Evolutionary conservation across 2,329 filamentous ascomycete species (phyloP).

Genomic region (Penicillium sp.): DNA sequence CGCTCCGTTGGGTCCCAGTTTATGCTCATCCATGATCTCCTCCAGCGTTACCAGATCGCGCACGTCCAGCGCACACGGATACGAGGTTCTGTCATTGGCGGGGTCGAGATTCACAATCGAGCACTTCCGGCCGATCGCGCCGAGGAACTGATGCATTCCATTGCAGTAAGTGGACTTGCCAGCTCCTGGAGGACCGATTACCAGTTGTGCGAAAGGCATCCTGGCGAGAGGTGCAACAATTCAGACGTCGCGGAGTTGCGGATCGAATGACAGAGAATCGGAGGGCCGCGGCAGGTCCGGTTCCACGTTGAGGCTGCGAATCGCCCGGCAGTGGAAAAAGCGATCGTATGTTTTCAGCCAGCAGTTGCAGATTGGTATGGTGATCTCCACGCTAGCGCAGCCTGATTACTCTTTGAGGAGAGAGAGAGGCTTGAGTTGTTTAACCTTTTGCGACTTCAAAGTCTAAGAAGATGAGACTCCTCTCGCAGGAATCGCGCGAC

Average conservation of each 20-base stretch:
- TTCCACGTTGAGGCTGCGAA: no score
- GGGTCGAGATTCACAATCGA: conserved; percentile 95
- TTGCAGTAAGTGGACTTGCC: conserved; percentile 98
- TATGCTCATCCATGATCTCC: conserved; percentile 88
- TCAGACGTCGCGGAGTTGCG: no score
- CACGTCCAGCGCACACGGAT: conserved; percentile 85
- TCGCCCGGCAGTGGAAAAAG: not conserved
- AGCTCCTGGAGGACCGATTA: conserved; percentile 88
- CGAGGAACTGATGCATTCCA: conserved; percentile 98
- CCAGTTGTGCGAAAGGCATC: conserved; percentile 66
- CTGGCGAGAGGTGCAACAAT: not conserved
- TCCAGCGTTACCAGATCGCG: conserved; percentile 83
- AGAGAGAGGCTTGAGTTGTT: no score
- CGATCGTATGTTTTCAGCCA: conserved; percentile 5
- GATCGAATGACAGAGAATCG: not conserved
- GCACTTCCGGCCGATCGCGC: conserved; percentile 88
- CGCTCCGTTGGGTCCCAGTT: conserved; percentile 85
- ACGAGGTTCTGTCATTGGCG: conserved; percentile 87
- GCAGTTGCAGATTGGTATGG: no score
- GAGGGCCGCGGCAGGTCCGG: not conserved
- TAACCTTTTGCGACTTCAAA: no score
- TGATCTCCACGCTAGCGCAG: no score
- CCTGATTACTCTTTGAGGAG: no score
- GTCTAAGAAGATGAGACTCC: no score
- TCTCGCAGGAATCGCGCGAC: no score